Conservation (phyloP, 257 asterid genomes). For the Rehmannia glutinosa region DNA sequence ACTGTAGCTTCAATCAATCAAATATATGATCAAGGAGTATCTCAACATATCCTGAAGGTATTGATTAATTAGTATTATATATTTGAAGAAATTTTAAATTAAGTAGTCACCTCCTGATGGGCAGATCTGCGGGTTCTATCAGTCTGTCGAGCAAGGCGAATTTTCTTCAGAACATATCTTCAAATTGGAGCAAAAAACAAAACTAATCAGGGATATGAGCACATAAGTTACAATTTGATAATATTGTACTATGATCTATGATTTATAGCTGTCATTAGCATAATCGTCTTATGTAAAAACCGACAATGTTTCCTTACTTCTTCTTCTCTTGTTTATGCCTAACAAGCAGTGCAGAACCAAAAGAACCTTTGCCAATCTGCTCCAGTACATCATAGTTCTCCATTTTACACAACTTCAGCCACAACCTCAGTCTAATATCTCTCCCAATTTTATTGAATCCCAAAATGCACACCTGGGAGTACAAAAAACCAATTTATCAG, state of each 20-base stretch:
- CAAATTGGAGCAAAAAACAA: constrained; percentile 7
- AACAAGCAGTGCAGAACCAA: constrained; percentile 95
- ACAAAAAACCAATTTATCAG: background rate
- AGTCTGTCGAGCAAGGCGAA: constrained; percentile 98
- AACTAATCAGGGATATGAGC: background rate
- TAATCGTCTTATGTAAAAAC: background rate
- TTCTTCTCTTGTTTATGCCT: constrained; percentile 91
- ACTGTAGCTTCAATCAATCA: too few species aligned
- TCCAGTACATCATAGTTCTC: constrained; percentile 83
- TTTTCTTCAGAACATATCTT: constrained; percentile 97
- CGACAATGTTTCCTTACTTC: constrained; percentile 50
- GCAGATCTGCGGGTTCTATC: constrained; percentile 98
- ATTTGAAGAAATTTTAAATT: background rate
- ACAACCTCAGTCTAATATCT: background rate
- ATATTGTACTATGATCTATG: background rate
- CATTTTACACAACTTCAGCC: constrained; percentile 35
- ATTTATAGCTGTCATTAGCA: background rate
- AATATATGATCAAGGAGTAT: too few species aligned
- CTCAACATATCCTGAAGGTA: too few species aligned
- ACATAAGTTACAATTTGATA: background rate
- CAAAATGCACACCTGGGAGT: constrained; percentile 13
- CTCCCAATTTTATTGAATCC: background rate
- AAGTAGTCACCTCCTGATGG: constrained; percentile 78
- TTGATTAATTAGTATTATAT: background rate
- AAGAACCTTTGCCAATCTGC: constrained; percentile 97